Conservation (phyloP, 148 eudicot genomes). For the Dysphania ambrosioides region DNA sequence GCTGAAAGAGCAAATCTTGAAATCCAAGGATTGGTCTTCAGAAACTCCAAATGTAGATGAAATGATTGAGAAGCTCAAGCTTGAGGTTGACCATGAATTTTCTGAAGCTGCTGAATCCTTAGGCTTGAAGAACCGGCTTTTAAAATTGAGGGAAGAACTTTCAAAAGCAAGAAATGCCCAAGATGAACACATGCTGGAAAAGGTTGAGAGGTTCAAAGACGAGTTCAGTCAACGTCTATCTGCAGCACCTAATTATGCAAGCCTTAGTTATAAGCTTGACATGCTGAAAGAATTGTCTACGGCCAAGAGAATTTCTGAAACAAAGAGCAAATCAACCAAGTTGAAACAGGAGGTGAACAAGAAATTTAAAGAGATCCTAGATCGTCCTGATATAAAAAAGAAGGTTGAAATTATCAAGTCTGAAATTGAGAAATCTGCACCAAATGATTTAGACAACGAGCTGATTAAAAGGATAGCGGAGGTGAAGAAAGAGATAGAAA, state of each 20-base stretch:
- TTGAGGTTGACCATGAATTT: conserved; percentile 62
- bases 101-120: conserved; percentile 61
- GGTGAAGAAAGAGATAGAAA: conserved; percentile 49
- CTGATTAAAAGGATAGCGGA: conserved; percentile 47
- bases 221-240: conserved; percentile 57
- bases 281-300: conserved; percentile 63
- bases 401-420: conserved; percentile 58
- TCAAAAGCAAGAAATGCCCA: conserved; percentile 54
- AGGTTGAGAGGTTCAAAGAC: conserved; percentile 51
- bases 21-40: conserved; percentile 47
- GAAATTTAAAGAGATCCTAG: conserved; percentile 45
- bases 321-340: conserved; percentile 33
- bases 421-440: conserved; percentile 50
- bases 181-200: conserved; percentile 48
- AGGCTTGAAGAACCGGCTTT: conserved; percentile 53
- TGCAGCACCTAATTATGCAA: conserved; percentile 60
- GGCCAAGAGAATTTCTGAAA: conserved; percentile 47
- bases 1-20: conserved; percentile 57
- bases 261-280: conserved; percentile 55
- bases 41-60: conserved; percentile 46
- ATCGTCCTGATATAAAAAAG: conserved; percentile 50
- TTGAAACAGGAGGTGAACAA: conserved; percentile 48
- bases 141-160: conserved; percentile 55
- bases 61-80: conserved; percentile 53
- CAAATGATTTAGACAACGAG: conserved; percentile 39